A percentile compares a stretch with the other conserved stretches of the same genome.
Evolutionary conservation across 2,329 filamentous ascomycete genomes (phyloP).

Genomic region (Blastomyces silverae): DNA sequence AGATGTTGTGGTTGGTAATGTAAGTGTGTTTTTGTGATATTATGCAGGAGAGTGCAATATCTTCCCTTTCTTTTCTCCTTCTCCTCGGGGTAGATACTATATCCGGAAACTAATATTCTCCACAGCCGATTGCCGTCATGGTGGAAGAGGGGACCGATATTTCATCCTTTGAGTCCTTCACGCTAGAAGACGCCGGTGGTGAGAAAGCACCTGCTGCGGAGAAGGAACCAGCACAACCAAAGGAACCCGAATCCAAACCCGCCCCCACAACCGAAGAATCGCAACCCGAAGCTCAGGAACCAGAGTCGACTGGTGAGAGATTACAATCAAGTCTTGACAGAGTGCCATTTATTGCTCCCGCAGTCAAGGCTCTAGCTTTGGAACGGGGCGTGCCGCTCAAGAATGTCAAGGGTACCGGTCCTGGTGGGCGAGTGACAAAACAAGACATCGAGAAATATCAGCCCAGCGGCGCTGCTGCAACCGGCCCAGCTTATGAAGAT

Average conservation of each 20-base stretch:
- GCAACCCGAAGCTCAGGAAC: slow-evolving; percentile 42
- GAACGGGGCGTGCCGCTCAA: slow-evolving; percentile 75
- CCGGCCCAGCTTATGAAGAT: slow-evolving; percentile 70
- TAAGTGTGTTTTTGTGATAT: slow-evolving; percentile 48
- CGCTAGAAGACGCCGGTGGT: slow-evolving; percentile 82
- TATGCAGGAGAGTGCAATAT: background rate
- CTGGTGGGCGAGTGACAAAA: slow-evolving; percentile 80
- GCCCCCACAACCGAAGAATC: slow-evolving; percentile 56
- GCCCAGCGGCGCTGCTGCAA: slow-evolving; percentile 48
- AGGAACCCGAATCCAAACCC: slow-evolving; percentile 45
- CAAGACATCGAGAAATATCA: slow-evolving; percentile 85
- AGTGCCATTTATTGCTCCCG: slow-evolving; percentile 63
- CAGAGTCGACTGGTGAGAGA: slow-evolving; percentile 64
- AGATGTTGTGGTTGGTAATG: slow-evolving; percentile 87
- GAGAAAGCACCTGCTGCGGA: slow-evolving; percentile 61
- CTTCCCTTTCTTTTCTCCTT: background rate
- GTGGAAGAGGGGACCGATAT: slow-evolving; percentile 88
- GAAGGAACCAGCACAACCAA: slow-evolving; percentile 52
- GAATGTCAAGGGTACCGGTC: slow-evolving; percentile 77
- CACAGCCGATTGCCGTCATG: slow-evolving; percentile 86
- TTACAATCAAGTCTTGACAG: slow-evolving; percentile 81
- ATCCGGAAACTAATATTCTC: slow-evolving; percentile 20
- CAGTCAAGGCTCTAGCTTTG: slow-evolving; percentile 72
- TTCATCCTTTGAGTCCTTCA: slow-evolving; percentile 81
- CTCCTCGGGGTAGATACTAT: background rate